Percentiles rank a stretch among this genome's conserved stretches.
These are phyloP conservation scores for Coemansia sp. DNA, from an alignment of 192 early-diverging fungal species.

Conservation along the genomic window DNA sequence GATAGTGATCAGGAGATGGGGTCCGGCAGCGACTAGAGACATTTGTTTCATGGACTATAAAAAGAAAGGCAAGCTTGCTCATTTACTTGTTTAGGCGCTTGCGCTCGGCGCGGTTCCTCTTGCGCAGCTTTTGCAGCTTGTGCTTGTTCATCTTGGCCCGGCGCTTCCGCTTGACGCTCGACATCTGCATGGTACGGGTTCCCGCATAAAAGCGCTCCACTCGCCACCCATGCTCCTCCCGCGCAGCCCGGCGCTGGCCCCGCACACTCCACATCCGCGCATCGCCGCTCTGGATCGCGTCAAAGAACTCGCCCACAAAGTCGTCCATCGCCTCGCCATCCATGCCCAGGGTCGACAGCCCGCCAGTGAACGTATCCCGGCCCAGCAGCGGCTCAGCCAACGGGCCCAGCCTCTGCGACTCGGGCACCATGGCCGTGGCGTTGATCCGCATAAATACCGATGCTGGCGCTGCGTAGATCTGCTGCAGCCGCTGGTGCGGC, in stretches of 20 bases:
- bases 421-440: conserved; percentile 34
- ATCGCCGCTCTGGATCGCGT: conserved; percentile 1
- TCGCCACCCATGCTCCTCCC: conserved; percentile 5
- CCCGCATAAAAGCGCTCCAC: conserved; percentile 15
- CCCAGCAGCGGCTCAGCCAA: conserved; percentile 35
- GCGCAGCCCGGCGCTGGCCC: conserved; percentile 1
- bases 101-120: conserved; percentile 68
- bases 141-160: conserved; percentile 96
- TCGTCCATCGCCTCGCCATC: conserved; percentile 15
- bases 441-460: conserved; percentile 40
- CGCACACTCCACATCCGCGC: conserved; percentile 16
- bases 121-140: conserved; percentile 86
- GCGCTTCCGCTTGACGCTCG: conserved; percentile 76
- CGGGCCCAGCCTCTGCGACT: conserved; percentile 43
- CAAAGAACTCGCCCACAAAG: conserved; percentile 46
- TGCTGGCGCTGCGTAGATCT: conserved; percentile 41
- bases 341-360: conserved; percentile 11
- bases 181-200: conserved; percentile 50
- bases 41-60: neutral
- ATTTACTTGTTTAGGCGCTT: conserved; percentile 67
- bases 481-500: conserved; percentile 21
- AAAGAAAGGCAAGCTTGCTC: neutral
- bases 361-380: conserved; percentile 27
- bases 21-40: conserved; percentile 1
- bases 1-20: conserved; percentile 22